Conservation (phyloP, 306 rosid species). For the Vicia faba region DNA sequence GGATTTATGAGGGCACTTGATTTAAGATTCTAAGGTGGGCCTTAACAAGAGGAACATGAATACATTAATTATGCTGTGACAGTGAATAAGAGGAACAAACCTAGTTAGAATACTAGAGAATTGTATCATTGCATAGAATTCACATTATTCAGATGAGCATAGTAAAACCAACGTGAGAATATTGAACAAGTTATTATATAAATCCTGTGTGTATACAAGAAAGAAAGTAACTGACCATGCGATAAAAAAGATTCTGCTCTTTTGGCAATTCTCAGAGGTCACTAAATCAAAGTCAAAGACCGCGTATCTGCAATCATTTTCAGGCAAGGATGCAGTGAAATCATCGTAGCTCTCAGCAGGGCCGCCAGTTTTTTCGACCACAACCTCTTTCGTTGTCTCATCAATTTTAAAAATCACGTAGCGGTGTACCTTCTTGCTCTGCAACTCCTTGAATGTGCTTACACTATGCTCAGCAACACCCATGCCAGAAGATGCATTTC, state of each 20-base stretch:
- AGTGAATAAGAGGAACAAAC: constrained; percentile 1
- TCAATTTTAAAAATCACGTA: constrained; percentile 80
- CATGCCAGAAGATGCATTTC: constrained; percentile 81
- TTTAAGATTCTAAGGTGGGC: no score
- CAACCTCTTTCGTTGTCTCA: constrained; percentile 77
- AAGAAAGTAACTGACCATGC: constrained; percentile 69
- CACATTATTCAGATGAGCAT: background rate
- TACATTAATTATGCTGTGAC: constrained; percentile 2
- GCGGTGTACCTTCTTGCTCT: constrained; percentile 80
- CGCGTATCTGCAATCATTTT: constrained; percentile 82
- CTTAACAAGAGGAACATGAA: constrained; percentile 1
- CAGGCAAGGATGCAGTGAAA: constrained; percentile 75
- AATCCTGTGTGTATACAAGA: constrained; percentile 29
- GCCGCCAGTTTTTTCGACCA: constrained; percentile 80
- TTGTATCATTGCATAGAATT: background rate
- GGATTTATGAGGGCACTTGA: constrained; percentile 11
- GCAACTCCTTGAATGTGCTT: constrained; percentile 63
- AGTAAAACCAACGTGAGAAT: constrained; percentile 2
- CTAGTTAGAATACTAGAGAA: background rate
- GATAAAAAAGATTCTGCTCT: constrained; percentile 76
- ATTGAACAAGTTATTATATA: constrained; percentile 12
- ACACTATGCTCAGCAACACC: constrained; percentile 70
- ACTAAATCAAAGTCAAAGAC: constrained; percentile 76
- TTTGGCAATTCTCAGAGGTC: constrained; percentile 74
- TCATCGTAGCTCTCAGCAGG: constrained; percentile 81